Base-by-base conservation (phyloP, 441 rosid genomes). In the Erodium moschatum region DNA sequence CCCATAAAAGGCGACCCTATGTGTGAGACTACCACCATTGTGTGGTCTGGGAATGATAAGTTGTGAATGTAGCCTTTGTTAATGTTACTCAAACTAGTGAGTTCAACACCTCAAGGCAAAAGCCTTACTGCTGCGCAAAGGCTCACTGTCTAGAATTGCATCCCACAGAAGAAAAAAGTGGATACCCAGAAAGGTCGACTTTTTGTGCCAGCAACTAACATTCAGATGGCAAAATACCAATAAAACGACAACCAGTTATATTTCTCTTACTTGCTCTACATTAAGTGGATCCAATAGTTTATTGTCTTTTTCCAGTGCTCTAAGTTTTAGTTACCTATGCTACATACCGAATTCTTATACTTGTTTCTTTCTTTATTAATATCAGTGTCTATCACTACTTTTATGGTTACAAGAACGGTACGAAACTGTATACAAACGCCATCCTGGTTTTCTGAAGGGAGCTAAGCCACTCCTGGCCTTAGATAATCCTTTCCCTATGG, bases 401-500 rank as follows among this genome's bases (percentile, higher is more conserved):
- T 74, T 89, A 42, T 93, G 98, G 98, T 80, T 93, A 75, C 93
- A 87, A 80, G 96, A 93, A 79, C 89, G 98, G 54, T 89, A 81
- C 54, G 96, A 93, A 75, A 85, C 86, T 21, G 85, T 91, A 65
- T 91, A 93, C 66, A 83, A 70, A 2, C 89, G 87, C 5, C 98
- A 93, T 75, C 97, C 93, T 13, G 97, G 98, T 69, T 93, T 93
- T 75, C 97, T 91, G 68, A 93, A 93, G 72, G 95, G 91, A 67
- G 82, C 96, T 61, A 79, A 88, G 81, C 96, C 92, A 46, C 91
- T 93, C 65, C 75, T 91, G 68, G 85, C 90, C 52, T 71, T 89
- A 50, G 98, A 93, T 82, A 90, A 90, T 65, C 96, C 98, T 13
- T 93, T 89, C 77, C 93, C 98, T 1, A 86, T 89, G 95, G 88